Evolutionary conservation across 2,329 filamentous ascomycete species (phyloP).

Genomic region (Monilinia laxa): DNA sequence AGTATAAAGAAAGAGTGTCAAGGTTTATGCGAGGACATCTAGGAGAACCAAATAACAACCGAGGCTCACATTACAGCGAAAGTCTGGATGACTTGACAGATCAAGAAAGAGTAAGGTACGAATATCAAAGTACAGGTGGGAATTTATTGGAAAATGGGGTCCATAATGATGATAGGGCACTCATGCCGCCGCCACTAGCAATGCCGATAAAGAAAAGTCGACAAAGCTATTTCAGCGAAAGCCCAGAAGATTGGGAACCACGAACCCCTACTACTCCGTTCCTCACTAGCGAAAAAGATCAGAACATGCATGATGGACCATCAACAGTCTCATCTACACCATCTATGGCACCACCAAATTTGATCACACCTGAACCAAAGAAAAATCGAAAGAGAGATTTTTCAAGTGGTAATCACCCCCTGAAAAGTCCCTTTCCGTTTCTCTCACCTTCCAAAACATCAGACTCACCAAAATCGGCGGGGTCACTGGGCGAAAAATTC

Average conservation of each 20-base stretch:
- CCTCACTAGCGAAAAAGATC: not conserved
- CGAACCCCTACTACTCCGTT: not conserved
- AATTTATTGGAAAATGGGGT: not conserved
- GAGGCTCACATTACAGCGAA: not conserved
- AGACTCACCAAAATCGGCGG: not conserved
- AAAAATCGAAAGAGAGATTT: conserved; percentile 21
- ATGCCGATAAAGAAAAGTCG: conserved; percentile 12
- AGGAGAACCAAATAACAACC: conserved; percentile 3
- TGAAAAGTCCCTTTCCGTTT: conserved; percentile 32
- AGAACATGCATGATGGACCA: not conserved
- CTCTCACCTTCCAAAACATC: conserved; percentile 12
- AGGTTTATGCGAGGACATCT: conserved; percentile 7
- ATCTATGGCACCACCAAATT: not conserved
- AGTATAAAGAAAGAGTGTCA: conserved; percentile 18
- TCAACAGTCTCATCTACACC: conserved; percentile 8
- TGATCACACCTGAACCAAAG: not conserved
- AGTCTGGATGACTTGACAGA: conserved; percentile 23
- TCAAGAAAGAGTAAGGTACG: conserved; percentile 17
- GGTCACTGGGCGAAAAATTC: conserved; percentile 20
- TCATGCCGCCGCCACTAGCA: conserved; percentile 13
- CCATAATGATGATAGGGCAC: conserved; percentile 6
- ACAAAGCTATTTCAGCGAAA: conserved; percentile 15
- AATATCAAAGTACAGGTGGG: conserved; percentile 7
- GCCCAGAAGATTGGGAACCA: not conserved
- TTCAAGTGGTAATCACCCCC: conserved; percentile 26